Conservation (phyloP, 257 asterid genomes). For the Solanum virginianum region DNA sequence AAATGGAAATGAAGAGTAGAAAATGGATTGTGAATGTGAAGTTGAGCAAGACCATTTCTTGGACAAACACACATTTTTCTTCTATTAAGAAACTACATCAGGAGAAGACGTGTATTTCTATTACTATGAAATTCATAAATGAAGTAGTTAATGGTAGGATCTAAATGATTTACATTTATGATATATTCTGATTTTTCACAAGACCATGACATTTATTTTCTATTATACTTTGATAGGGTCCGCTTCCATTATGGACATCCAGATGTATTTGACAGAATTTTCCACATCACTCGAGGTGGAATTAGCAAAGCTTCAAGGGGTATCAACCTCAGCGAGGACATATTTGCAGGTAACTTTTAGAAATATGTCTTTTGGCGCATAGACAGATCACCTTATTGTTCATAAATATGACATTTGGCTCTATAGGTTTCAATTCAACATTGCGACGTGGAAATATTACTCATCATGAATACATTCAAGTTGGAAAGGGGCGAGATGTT, state of each 20-base stretch:
- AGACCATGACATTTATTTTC: not conserved
- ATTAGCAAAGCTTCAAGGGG: conserved; percentile 93
- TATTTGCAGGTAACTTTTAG: conserved; percentile 78
- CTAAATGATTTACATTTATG: not conserved
- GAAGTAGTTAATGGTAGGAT: too few relatives aligned
- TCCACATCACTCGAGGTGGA: conserved; percentile 97
- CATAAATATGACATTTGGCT: conserved; percentile 1
- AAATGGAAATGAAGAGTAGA: not conserved
- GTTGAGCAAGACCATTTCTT: not conserved
- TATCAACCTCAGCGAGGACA: conserved; percentile 95
- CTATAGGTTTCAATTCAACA: conserved; percentile 78
- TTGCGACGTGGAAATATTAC: conserved; percentile 86
- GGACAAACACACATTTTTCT: not conserved
- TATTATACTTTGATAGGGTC: conserved; percentile 41
- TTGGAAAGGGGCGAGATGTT: conserved; percentile 95
- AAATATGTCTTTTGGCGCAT: not conserved
- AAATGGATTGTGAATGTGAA: not conserved
- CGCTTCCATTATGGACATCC: conserved; percentile 99
- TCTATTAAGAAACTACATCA: not conserved
- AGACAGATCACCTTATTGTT: not conserved
- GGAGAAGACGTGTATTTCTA: too few relatives aligned
- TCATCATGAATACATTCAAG: conserved; percentile 92
- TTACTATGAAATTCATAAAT: too few relatives aligned
- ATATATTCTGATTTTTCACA: not conserved
- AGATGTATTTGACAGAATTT: conserved; percentile 87